phyloP scores from a whole-genome alignment of 1,284 basidiomycete species.

The Quambalaria eucalypti region DNA sequence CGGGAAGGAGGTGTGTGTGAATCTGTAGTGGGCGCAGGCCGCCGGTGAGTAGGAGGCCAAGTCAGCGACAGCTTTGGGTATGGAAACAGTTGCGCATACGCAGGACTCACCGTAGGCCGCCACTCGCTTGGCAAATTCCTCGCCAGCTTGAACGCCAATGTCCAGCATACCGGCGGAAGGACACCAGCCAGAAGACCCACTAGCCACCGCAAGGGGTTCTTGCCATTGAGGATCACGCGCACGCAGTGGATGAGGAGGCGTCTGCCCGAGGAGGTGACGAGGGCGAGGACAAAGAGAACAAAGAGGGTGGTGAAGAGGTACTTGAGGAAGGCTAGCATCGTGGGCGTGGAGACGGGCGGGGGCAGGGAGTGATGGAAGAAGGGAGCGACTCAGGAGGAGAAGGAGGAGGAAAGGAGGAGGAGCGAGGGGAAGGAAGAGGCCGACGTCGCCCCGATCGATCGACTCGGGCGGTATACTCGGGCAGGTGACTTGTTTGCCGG shows the following conservation, averaged over 20 bases:
- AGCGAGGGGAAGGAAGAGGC: too few relatives aligned
- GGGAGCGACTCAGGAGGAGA: too few relatives aligned
- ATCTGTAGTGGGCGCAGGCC: conserved; percentile 14
- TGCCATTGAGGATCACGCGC: conserved; percentile 17
- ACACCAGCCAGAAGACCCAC: conserved; percentile 17
- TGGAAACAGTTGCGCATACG: not conserved
- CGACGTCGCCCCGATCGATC: too few relatives aligned
- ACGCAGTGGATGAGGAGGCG: conserved; percentile 10
- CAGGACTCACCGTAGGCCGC: conserved; percentile 13
- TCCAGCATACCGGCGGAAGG: conserved; percentile 18
- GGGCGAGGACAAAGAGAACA: not conserved
- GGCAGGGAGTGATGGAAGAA: too few relatives aligned
- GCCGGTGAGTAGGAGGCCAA: not conserved
- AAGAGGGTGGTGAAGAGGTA: not conserved
- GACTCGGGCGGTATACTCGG: too few relatives aligned
- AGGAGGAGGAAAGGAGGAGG: too few relatives aligned
- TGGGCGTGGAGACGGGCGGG: too few relatives aligned
- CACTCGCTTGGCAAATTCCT: conserved; percentile 16
- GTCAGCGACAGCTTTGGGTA: not conserved
- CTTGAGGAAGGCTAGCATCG: not conserved
- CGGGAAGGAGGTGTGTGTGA: conserved; percentile 23
- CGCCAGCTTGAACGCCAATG: conserved; percentile 22
- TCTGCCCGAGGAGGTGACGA: not conserved
- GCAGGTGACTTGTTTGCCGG: too few relatives aligned
- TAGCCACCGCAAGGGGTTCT: conserved; percentile 9